Conservation (phyloP, 2,329 filamentous ascomycete species). For the Xylariaceae sp. region DNA sequence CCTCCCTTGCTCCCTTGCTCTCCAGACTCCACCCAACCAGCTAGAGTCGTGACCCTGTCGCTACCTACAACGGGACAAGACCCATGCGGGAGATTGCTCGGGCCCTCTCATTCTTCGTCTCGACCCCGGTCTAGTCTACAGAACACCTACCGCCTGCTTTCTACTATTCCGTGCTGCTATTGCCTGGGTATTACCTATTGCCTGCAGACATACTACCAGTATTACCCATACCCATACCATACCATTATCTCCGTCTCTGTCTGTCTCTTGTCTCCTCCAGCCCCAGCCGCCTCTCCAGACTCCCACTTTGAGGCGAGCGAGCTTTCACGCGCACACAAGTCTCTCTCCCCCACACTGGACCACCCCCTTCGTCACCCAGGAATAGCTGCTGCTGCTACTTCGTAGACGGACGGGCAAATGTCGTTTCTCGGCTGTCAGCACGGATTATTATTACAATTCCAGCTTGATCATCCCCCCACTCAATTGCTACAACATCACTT, state of each 20-base stretch:
- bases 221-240: too few relatives aligned
- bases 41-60: slow-evolving; percentile 15
- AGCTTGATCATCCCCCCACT: slow-evolving; percentile 13
- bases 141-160: neutral
- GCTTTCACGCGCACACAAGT: neutral
- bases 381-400: neutral
- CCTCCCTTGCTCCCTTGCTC: slow-evolving; percentile 13
- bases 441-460: slow-evolving; percentile 9
- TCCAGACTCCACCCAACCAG: slow-evolving; percentile 13
- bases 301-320: slow-evolving; percentile 1
- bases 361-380: neutral
- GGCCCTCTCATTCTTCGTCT: slow-evolving; percentile 6
- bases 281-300: neutral
- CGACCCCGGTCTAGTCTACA: neutral
- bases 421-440: slow-evolving; percentile 19
- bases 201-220: too few relatives aligned
- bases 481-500: slow-evolving; percentile 23
- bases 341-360: slow-evolving; percentile 14
- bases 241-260: too few relatives aligned
- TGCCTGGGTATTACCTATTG: too few relatives aligned
- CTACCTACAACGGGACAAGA: slow-evolving; percentile 1
- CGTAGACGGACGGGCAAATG: neutral
- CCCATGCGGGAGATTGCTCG: slow-evolving; percentile 15
- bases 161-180: too few relatives aligned
- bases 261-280: too few relatives aligned